Conservation (phyloP, 768 basidiomycete species). For the Exidia glandulosa region DNA sequence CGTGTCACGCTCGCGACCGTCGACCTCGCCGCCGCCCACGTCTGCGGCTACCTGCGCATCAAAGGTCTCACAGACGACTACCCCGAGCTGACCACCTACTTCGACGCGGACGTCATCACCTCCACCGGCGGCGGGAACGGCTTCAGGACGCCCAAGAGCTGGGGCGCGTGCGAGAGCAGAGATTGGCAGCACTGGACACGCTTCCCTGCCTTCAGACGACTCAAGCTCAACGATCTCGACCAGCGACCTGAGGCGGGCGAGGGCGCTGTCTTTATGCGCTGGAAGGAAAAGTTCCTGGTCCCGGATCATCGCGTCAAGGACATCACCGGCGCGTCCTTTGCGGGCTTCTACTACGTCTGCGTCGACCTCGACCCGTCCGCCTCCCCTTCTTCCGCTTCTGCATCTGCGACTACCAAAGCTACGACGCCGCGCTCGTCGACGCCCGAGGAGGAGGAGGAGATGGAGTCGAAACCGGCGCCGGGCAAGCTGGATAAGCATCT, state of each 20-base stretch:
- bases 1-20: conserved; percentile 66
- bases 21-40: conserved; percentile 35
- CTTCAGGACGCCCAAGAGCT: conserved; percentile 71
- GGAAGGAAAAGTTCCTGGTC: conserved; percentile 96
- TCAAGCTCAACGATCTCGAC: conserved; percentile 23
- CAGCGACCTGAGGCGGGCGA: conserved; percentile 1
- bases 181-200: conserved; percentile 92
- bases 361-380: conserved; percentile 43
- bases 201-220: conserved; percentile 81
- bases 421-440: conserved; percentile 23
- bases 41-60: conserved; percentile 90
- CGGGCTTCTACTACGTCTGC: conserved; percentile 92
- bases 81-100: conserved; percentile 93
- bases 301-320: conserved; percentile 89
- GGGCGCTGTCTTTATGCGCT: conserved; percentile 73
- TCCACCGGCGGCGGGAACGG: conserved; percentile 46
- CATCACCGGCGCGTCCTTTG: conserved; percentile 91
- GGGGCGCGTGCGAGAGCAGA: conserved; percentile 84
- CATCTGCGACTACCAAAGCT: conserved; percentile 24
- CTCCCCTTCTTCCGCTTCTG: conserved; percentile 39
- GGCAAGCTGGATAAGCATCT: conserved; percentile 32
- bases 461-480: conserved; percentile 26
- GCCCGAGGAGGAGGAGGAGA: conserved; percentile 2
- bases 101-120: conserved; percentile 85
- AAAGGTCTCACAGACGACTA: conserved; percentile 87